Conservation (phyloP, 805 yeast genomes). For the Candida caryicola region DNA sequence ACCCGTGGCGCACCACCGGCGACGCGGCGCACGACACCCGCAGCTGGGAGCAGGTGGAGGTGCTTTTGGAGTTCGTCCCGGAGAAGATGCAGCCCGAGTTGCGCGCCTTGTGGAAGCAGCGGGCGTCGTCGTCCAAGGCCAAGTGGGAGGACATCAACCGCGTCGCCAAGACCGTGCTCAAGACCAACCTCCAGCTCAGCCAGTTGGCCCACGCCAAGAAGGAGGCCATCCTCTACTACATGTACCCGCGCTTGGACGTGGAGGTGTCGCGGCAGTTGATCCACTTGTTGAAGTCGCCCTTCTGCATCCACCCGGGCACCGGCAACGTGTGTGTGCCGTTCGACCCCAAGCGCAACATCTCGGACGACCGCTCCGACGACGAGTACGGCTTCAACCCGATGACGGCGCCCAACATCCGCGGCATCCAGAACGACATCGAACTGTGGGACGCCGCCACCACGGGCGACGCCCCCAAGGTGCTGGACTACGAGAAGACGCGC, state of each 20-base stretch:
- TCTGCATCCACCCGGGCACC: constrained; percentile 94
- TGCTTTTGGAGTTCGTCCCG: constrained; percentile 60
- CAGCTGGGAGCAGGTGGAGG: constrained; percentile 47
- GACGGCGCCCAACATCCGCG: constrained; percentile 70
- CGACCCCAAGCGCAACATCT: constrained; percentile 44
- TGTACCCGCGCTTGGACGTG: constrained; percentile 90
- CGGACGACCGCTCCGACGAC: constrained; percentile 33
- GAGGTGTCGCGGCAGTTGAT: constrained; percentile 87
- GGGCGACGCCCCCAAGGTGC: constrained; percentile 16
- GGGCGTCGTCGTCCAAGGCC: constrained; percentile 45
- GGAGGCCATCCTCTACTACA: constrained; percentile 72
- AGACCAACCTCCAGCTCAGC: constrained; percentile 43
- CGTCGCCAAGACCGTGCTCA: constrained; percentile 48
- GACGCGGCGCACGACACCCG: constrained; percentile 42
- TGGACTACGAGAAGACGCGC: constrained; percentile 62
- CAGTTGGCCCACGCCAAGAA: constrained; percentile 68
- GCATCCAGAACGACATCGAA: constrained; percentile 63
- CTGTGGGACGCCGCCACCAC: constrained; percentile 38
- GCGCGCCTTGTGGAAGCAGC: constrained; percentile 51
- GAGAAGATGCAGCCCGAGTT: constrained; percentile 57
- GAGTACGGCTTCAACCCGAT: constrained; percentile 68
- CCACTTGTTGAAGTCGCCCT: constrained; percentile 93
- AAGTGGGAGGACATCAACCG: constrained; percentile 80
- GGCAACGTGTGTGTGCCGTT: constrained; percentile 94
- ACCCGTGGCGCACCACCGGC: constrained; percentile 63